Conservation (phyloP, 768 basidiomycete genomes). For the Termitomyces sp. region DNA sequence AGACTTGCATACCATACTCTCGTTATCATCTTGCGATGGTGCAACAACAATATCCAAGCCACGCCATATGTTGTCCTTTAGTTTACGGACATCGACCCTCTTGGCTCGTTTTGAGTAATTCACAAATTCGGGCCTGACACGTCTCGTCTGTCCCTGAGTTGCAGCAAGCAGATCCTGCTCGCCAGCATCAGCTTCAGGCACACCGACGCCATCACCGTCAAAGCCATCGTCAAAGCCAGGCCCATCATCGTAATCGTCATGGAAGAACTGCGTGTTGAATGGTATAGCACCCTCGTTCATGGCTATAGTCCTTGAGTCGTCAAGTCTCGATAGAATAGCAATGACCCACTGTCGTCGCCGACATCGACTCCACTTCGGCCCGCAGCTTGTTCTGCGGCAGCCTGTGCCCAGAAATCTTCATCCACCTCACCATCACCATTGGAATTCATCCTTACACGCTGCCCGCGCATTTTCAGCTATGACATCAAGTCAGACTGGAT, state of each 20-base stretch:
- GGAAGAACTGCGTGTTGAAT: slow-evolving; percentile 96
- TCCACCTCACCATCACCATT: slow-evolving; percentile 85
- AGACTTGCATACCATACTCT: slow-evolving; percentile 43
- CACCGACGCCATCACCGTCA: slow-evolving; percentile 38
- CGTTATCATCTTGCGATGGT: slow-evolving; percentile 35
- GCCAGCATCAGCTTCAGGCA: slow-evolving; percentile 48
- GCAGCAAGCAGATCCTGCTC: slow-evolving; percentile 88
- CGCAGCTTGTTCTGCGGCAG: slow-evolving; percentile 78
- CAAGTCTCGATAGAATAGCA: neutral
- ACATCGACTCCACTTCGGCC: slow-evolving; percentile 42
- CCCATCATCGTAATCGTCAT: slow-evolving; percentile 83
- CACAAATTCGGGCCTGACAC: slow-evolving; percentile 81
- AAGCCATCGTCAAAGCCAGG: slow-evolving; percentile 62
- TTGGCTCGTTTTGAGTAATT: slow-evolving; percentile 96
- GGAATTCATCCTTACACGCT: slow-evolving; percentile 49
- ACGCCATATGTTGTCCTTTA: slow-evolving; percentile 99
- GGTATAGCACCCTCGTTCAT: slow-evolving; percentile 53
- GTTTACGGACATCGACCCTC: slow-evolving; percentile 90
- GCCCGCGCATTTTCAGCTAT: slow-evolving; percentile 88
- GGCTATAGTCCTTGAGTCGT: slow-evolving; percentile 4
- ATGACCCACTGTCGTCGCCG: slow-evolving; percentile 55
- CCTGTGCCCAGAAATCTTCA: slow-evolving; percentile 96
- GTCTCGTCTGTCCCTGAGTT: slow-evolving; percentile 69
- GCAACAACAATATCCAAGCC: slow-evolving; percentile 72
- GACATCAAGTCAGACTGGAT: neutral